Evolutionary conservation across 1,284 basidiomycete species (phyloP), one percentile per base, ranked within the genome.

Genomic region (Butyriboletus appendiculatus): DNA sequence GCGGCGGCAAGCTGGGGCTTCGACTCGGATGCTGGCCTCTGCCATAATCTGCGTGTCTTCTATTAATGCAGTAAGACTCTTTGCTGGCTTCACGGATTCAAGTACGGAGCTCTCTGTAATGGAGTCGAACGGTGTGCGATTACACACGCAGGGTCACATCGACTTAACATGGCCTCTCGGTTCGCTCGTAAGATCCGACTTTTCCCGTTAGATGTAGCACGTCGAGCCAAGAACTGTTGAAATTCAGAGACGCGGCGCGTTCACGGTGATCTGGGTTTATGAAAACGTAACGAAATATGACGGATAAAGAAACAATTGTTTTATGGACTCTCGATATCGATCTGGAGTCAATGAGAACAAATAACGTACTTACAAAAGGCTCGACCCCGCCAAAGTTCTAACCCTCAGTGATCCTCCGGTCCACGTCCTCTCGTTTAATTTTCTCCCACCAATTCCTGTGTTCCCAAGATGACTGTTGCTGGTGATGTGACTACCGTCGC

Each of bases 401-500:
- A 28, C 28, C 18, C 18, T 30, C 43, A 63, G 65, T 70, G 65
- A 65, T 56, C 62, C 58, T 42, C 55, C 49, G 45, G 64, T 57
- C 67, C 66, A 59, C 66, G 55, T 70, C 65, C 66, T 45, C 45
- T 69, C 66, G 5, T 66, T 68, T 59, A 12, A 45, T 18, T 53
- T 37, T 15, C 37, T 30, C 30, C 44, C 34, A 4, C 30, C 12
- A 33, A 40, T 45, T 49, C 22, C 30, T 14, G n/a, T 28, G 9
- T 45, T 14, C n/a, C 34, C 44, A 55, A 57, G 30, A 70, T 69
- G 63, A 33, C n/a, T 0, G 16, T 69, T 28, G 3, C 67, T n/a
- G 67, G 70, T 38, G 67, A 72, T 48, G 69, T 72, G 34, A 52
- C 43, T 16, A 72, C 62, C 2, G 62, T 72, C 32, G 66, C 70